Evolutionary conservation across 345 rosid species (phyloP).

Genomic region (Salix purpurea): DNA sequence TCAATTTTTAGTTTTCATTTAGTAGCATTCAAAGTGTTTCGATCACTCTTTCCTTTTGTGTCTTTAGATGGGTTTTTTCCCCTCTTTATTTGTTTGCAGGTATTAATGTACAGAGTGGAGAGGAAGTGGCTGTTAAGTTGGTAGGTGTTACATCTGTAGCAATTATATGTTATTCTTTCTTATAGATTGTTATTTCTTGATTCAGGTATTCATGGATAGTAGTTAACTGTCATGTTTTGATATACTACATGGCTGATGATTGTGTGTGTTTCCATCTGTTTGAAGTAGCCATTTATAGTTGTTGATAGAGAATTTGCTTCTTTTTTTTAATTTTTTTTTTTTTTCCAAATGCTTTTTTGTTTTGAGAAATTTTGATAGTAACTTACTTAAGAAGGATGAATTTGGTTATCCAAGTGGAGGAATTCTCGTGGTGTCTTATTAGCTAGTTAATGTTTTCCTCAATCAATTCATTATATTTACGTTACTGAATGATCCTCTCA

Average conservation of each 20-base stretch:
- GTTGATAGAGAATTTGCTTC: background rate
- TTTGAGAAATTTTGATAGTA: background rate
- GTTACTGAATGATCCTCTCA: background rate
- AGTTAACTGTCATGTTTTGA: background rate
- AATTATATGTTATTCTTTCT: background rate
- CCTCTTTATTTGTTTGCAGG: slow-evolving; percentile 29
- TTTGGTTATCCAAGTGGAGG: background rate
- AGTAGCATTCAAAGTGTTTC: background rate
- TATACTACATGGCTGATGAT: background rate
- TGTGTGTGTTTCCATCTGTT: background rate
- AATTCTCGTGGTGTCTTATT: background rate
- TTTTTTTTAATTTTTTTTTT: background rate
- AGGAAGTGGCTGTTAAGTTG: slow-evolving; percentile 80
- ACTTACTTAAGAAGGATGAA: background rate
- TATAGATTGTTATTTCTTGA: background rate
- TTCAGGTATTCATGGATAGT: background rate
- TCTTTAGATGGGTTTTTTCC: slow-evolving; percentile 4
- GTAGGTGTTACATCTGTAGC: slow-evolving; percentile 28
- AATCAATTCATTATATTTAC: background rate
- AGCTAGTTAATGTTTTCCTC: background rate
- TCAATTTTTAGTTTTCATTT: background rate
- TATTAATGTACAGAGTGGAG: slow-evolving; percentile 68
- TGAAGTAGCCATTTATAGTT: background rate
- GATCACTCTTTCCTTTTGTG: background rate
- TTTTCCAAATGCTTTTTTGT: background rate